A percentile compares a stretch with the other conserved stretches of the same genome.
phyloP scores from a whole-genome alignment of 2,329 filamentous ascomycete genomes.

The Cryphonectria japonica region DNA sequence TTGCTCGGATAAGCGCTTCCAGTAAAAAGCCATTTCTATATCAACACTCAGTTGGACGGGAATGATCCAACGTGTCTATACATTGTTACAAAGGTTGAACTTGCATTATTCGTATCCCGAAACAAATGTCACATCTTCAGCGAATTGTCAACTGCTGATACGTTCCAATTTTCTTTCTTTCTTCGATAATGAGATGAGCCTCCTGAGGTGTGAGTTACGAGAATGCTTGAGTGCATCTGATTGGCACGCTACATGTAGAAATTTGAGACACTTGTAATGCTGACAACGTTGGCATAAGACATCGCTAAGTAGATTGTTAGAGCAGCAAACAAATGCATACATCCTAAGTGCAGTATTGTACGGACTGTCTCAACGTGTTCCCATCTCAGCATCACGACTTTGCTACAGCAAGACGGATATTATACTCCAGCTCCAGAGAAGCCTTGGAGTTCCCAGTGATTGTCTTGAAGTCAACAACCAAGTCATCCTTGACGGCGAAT shows the following conservation, averaged over 20 bases:
- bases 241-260: no score
- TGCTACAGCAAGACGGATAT: slow-evolving; percentile 36
- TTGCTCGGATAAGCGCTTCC: not conserved
- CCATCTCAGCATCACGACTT: slow-evolving; percentile 5
- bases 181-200: no score
- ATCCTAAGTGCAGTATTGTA: slow-evolving; percentile 1
- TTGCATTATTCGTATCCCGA: not conserved
- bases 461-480: slow-evolving; percentile 44
- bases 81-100: not conserved
- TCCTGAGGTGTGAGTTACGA: no score
- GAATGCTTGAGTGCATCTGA: no score
- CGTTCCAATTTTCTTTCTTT: no score
- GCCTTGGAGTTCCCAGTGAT: slow-evolving; percentile 40
- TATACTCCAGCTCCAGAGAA: slow-evolving; percentile 44
- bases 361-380: not conserved
- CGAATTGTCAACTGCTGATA: not conserved
- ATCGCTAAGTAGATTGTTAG: not conserved
- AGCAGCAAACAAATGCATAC: not conserved
- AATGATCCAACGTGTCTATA: no score
- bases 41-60: no score
- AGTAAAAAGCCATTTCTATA: not conserved
- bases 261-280: no score
- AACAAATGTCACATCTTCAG: not conserved
- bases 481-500: slow-evolving; percentile 44
- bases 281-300: not conserved